Evolutionary conservation across 148 eudicot genomes (phyloP).

Genomic region (Camellia granthamiana): DNA sequence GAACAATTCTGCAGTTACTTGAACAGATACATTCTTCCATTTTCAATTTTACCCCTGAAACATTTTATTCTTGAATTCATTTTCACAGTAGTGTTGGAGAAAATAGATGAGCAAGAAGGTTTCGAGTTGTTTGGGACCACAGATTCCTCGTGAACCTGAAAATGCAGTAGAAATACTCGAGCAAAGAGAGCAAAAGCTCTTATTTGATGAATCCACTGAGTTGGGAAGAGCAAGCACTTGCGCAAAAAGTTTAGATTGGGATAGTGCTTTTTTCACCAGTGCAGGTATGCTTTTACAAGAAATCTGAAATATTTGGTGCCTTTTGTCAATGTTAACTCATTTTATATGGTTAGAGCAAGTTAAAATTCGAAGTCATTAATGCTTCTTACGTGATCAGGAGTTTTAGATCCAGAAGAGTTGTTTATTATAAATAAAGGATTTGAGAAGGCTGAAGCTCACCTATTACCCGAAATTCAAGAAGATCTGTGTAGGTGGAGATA

Average conservation of each 20-base stretch:
- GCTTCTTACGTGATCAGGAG: slow-evolving; percentile 32
- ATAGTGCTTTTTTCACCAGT: slow-evolving; percentile 56
- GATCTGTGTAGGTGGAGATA: slow-evolving; percentile 21
- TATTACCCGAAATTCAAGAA: slow-evolving; percentile 15
- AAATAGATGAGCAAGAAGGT: slow-evolving; percentile 19
- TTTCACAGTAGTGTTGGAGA: slow-evolving; percentile 37
- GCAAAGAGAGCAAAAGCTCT: slow-evolving; percentile 13
- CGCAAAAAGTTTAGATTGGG: slow-evolving; percentile 74
- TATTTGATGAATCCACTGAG: slow-evolving; percentile 7
- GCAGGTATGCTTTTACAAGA: slow-evolving; percentile 35
- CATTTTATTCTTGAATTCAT: slow-evolving; percentile 2
- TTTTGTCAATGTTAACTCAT: background rate
- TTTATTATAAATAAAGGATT: slow-evolving; percentile 47
- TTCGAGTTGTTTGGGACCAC: slow-evolving; percentile 13
- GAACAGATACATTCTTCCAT: background rate
- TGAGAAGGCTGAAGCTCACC: slow-evolving; percentile 24
- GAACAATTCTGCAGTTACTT: background rate
- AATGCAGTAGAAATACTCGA: slow-evolving; percentile 4
- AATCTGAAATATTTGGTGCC: background rate
- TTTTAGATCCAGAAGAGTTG: slow-evolving; percentile 61
- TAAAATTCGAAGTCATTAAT: background rate
- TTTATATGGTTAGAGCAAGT: background rate
- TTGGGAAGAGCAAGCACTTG: slow-evolving; percentile 25
- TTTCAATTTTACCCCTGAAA: background rate
- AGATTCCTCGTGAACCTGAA: background rate